Base-by-base conservation (phyloP, 2,329 filamentous ascomycete species). In the Ascochyta rabiei region DNA sequence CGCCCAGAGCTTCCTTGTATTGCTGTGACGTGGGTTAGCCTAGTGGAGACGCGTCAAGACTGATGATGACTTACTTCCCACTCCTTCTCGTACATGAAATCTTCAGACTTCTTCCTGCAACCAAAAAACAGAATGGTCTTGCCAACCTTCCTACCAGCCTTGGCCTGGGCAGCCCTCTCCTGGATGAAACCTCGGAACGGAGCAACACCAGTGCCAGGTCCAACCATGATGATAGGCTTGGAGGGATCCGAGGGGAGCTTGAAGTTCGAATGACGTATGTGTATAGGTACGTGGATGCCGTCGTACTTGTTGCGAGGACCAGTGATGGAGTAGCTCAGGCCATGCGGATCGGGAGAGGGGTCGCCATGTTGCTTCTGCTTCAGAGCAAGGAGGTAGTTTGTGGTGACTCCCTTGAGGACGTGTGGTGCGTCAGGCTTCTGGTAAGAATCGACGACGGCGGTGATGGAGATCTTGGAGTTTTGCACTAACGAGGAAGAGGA, bases 191-290 rank as follows among this genome's bases (percentile, higher is more conserved):
- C 95, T 64, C 95, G 88, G 86, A 99, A 97, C 16, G 95, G 95
- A 23, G 95, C 95, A 50, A 97, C 92, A 81, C 95, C 95, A 48
- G 95, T 98, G 72, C 95, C 95, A 12, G 95, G 95, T 21, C 95
- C 95, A 66, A 98, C 86, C 87, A 97, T 93, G 75, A 99, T 96
- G 67, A 99, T 82, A 26, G 95, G 95, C 79, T 96, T 96, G 43
- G 89, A 86, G 4, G 95, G 92, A 69, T 99, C 93, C 15, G 95
- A 97, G 8, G 95, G 95, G 26, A 99, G 86, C 81, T 98, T 98
- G 86, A 99, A 99, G 81, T 98, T 99, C 62, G 95, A 98, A 79
- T 97, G 93, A 62, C 95, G 91, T 56, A 99, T 87, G 73, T 99
- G 95, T 13, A 99, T 91, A 3, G 95, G 95, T 21, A 98, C 89